Evolutionary conservation across 768 basidiomycete genomes (phyloP).

Genomic region (Suillus spraguei): DNA sequence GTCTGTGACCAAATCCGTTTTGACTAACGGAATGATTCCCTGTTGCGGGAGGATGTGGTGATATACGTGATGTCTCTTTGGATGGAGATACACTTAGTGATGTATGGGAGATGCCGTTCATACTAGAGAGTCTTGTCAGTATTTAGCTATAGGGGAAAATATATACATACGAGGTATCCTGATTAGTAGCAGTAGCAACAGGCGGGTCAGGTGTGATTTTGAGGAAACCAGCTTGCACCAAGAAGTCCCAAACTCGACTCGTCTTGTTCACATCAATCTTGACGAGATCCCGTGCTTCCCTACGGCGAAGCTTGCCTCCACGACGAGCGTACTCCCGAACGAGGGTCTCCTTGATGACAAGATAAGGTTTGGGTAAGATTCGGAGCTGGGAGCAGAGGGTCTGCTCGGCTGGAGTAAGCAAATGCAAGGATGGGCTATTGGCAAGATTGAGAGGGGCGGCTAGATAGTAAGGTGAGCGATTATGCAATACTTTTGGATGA

Average conservation of each 20-base stretch:
- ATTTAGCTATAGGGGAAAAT: background rate
- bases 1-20: slow-evolving; percentile 20
- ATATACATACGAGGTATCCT: slow-evolving; percentile 40
- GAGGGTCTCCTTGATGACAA: slow-evolving; percentile 93
- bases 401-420: slow-evolving; percentile 89
- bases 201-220: slow-evolving; percentile 62
- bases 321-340: slow-evolving; percentile 91
- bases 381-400: slow-evolving; percentile 85
- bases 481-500: background rate
- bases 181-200: slow-evolving; percentile 32
- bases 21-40: slow-evolving; percentile 17
- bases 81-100: slow-evolving; percentile 27
- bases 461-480: slow-evolving; percentile 19
- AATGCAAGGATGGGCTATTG: slow-evolving; percentile 85
- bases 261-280: slow-evolving; percentile 96
- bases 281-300: slow-evolving; percentile 88
- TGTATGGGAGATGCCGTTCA: slow-evolving; percentile 17
- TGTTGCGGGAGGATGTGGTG: slow-evolving; percentile 21
- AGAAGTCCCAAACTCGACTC: slow-evolving; percentile 89
- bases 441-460: slow-evolving; percentile 84
- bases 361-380: slow-evolving; percentile 93
- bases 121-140: background rate
- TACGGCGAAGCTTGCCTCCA: slow-evolving; percentile 82
- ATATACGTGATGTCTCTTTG: slow-evolving; percentile 25
- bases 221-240: slow-evolving; percentile 83